A percentile compares a stretch with the other conserved stretches of the same genome.
phyloP scores from a whole-genome alignment of 2,329 filamentous ascomycete genomes.

The Aspergillus pseudoterreus region DNA sequence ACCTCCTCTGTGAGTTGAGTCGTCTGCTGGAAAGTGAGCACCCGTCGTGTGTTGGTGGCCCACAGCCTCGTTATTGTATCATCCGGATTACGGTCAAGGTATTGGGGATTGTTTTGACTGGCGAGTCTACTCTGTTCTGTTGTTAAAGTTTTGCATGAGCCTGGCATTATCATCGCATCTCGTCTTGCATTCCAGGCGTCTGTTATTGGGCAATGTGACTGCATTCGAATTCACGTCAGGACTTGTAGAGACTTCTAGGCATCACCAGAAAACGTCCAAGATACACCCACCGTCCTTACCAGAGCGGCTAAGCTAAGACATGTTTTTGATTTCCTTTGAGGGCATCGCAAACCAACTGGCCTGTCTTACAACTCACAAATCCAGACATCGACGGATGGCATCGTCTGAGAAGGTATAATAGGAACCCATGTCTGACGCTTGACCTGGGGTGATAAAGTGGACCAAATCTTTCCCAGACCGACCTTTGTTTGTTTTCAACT shows the following conservation, averaged over 20 bases:
- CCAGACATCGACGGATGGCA: neutral
- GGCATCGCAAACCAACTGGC: neutral
- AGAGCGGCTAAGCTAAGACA: neutral
- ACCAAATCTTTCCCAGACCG: neutral
- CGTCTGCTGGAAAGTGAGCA: neutral
- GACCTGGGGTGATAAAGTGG: neutral
- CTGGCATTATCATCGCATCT: neutral
- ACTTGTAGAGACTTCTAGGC: neutral
- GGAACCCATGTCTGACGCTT: neutral
- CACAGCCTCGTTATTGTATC: neutral
- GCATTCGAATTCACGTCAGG: neutral
- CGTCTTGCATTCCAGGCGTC: neutral
- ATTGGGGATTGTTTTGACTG: neutral
- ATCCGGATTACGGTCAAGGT: neutral
- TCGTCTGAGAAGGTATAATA: neutral
- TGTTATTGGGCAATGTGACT: conserved; percentile 1
- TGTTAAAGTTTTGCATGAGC: neutral
- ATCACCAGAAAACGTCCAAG: neutral
- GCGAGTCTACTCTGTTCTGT: neutral
- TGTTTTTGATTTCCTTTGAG: neutral
- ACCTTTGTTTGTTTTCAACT: neutral
- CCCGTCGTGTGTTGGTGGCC: neutral
- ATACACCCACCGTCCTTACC: no score
- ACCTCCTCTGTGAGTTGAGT: no score
- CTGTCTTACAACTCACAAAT: neutral